Base-by-base conservation (phyloP, 805 yeast genomes). In the Monosporozyma servazzii region DNA sequence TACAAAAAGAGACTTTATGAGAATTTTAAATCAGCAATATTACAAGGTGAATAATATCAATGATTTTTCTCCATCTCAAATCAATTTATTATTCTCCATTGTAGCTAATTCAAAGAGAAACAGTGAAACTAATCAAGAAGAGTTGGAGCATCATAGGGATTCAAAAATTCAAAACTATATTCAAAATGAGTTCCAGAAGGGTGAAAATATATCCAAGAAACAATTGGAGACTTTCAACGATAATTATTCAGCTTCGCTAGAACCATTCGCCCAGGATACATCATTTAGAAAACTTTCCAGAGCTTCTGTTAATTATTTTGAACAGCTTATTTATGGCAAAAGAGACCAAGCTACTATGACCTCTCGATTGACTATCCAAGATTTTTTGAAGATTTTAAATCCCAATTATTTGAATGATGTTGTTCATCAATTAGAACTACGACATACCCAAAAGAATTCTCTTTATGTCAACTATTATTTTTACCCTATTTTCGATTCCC, bases 401-500 rank as follows among this genome's bases (percentile, higher is more conserved):
- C 74, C 75, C 29, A 72, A 72, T 52, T 70, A 69, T 53, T 53
- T 67, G 40, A 68, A 68, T 49, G 70, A 68, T 55, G 47, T 65
- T 5, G 66, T 66, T 11, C 70, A 67, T 50, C 56, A 60, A 48
- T 55, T 63, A 56, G 70, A 67, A 50, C 40, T 67, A 10, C 53
- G 58, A 21, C 59, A 57, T 29, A 57, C 59, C n/a, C 61, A 58
- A 52, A 56, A 56, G 39, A 59, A 62, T 20, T 66, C 66, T 7
- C 58, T 59, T 18, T 64, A 65, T 50, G 63, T 70, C 18, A 71
- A 69, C 49, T 71, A 66, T 51, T 71, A 66, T 51, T 71, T 77
- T 48, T 76, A 71, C 75, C 79, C 86, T 58, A 82, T 91, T 48
- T 88, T 91, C 56, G 95, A 87, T 64, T 87, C 96, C 8, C 76